Percentiles rank a stretch among this genome's conserved stretches.
Evolutionary conservation across 164 flowering plant genomes (phyloP).

Genomic region (Berberis vulgaris): DNA sequence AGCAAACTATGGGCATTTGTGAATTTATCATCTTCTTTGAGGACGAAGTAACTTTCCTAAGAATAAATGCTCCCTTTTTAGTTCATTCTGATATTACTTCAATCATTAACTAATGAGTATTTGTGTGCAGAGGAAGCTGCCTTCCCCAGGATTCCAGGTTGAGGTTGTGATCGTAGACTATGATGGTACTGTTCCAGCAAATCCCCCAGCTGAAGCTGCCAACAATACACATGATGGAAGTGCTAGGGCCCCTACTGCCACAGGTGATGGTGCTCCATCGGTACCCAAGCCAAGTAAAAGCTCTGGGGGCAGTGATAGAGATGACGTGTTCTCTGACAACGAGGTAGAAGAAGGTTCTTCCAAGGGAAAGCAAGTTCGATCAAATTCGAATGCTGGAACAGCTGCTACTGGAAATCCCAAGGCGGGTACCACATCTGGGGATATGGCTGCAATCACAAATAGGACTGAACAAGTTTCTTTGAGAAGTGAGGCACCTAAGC

Average conservation of each 20-base stretch:
- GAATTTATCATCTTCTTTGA: conserved; percentile 1
- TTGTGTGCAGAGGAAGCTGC: conserved; percentile 79
- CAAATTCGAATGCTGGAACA: conserved; percentile 22
- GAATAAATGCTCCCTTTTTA: too few species aligned
- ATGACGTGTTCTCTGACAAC: conserved; percentile 86
- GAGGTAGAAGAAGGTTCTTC: conserved; percentile 56
- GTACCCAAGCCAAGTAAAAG: conserved; percentile 24
- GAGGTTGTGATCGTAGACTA: conserved; percentile 84
- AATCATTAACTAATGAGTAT: neutral
- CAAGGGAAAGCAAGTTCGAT: conserved; percentile 25
- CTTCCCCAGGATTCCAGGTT: conserved; percentile 94
- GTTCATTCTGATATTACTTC: neutral
- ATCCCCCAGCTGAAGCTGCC: conserved; percentile 25
- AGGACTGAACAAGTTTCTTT: conserved; percentile 44
- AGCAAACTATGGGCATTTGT: neutral
- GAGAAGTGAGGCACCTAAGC: conserved; percentile 21
- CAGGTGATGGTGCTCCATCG: conserved; percentile 18
- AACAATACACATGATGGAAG: conserved; percentile 32
- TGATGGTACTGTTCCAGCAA: conserved; percentile 32
- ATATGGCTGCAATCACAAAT: conserved; percentile 29
- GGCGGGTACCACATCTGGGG: conserved; percentile 20
- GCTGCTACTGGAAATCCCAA: conserved; percentile 18
- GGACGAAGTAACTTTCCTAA: neutral
- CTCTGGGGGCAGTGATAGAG: conserved; percentile 43
- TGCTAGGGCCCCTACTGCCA: conserved; percentile 24